phyloP scores from a whole-genome alignment of 2,329 filamentous ascomycete genomes.

The Dissoconium aciculare region DNA sequence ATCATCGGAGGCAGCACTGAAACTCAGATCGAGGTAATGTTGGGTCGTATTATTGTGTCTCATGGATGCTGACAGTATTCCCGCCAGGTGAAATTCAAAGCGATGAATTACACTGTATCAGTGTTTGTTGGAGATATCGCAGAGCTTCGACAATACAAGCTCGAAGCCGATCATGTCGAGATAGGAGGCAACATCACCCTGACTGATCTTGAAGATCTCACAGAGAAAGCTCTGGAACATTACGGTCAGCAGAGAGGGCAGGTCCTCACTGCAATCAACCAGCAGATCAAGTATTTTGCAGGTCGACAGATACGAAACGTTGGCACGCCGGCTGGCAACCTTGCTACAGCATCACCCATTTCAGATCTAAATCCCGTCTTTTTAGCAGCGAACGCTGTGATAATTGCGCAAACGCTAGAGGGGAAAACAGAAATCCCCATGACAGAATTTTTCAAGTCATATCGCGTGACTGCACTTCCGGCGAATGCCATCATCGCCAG shows the following conservation, averaged over 20 bases:
- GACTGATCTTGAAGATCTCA: conserved; percentile 79
- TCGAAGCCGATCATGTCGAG: conserved; percentile 70
- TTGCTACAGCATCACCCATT: conserved; percentile 89
- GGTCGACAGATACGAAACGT: conserved; percentile 93
- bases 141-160: conserved; percentile 67
- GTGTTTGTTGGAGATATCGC: conserved; percentile 89
- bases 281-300: conserved; percentile 89
- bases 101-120: conserved; percentile 73
- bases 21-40: conserved; percentile 94
- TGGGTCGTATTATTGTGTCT: too few species aligned
- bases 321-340: conserved; percentile 87
- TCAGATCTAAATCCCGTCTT: conserved; percentile 93
- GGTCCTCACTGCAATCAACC: conserved; percentile 78
- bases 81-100: conserved; percentile 99
- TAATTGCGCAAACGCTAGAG: conserved; percentile 63
- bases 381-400: conserved; percentile 66
- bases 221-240: conserved; percentile 59
- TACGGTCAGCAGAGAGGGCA: conserved; percentile 62
- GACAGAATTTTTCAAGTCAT: conserved; percentile 82
- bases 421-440: conserved; percentile 77
- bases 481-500: conserved; percentile 71
- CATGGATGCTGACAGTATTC: too few species aligned
- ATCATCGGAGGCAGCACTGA: conserved; percentile 93
- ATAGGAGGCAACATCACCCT: conserved; percentile 85
- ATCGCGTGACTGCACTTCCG: conserved; percentile 68